Evolutionary conservation across 2,329 filamentous ascomycete genomes (phyloP), one percentile per base, ranked within the genome.

Genomic region (Stachybotrys chartarum): DNA sequence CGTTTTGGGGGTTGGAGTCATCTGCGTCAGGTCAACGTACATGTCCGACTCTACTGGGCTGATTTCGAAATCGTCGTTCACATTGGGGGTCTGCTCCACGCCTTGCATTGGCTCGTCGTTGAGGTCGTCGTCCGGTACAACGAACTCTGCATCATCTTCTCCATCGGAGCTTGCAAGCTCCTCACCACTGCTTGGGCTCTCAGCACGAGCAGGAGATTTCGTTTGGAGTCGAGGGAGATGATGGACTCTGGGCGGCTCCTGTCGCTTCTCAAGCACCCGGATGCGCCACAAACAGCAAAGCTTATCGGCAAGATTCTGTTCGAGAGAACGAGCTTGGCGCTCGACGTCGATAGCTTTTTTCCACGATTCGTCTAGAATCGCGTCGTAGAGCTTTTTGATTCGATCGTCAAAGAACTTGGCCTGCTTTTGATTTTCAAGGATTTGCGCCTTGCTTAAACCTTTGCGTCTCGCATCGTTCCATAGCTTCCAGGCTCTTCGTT

Each of bases 231-330:
- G 59, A 16, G 68, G 62, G 11, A 66, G 47, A 0, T 55, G 57
- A 16, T 63, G 59, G 12, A 65, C 65, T 53, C 72, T 76, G 3
- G 72, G 68, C 0, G 77, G 76, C 50, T 71, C 70, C 14, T 55
- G 49, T 6, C 71, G 73, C 17, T 72, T 72, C 45, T 70, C 68
- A 5, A 85, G 70, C 30, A 80, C 61, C 7, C 67, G 60, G n/a
- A 80, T 72, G 3, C 74, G 65, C 81, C 81, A 86, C 7, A 65
- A 63, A 8, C 78, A 66, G 45, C 81, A 69, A 62, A 86, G 74
- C 51, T 81, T 79, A 54, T 87, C 79, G 42, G 82, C 78, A 1
- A 96, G 70, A 4, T 78, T 90, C 5, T 76, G 72, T 57, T 93
- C 84, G 54, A 96, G 72, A 42, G 72, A 78, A 11, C 72, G 69